These are phyloP conservation scores for Apiospora hydei DNA, from an alignment of 2,329 filamentous ascomycete species.

Conservation along the genomic window DNA sequence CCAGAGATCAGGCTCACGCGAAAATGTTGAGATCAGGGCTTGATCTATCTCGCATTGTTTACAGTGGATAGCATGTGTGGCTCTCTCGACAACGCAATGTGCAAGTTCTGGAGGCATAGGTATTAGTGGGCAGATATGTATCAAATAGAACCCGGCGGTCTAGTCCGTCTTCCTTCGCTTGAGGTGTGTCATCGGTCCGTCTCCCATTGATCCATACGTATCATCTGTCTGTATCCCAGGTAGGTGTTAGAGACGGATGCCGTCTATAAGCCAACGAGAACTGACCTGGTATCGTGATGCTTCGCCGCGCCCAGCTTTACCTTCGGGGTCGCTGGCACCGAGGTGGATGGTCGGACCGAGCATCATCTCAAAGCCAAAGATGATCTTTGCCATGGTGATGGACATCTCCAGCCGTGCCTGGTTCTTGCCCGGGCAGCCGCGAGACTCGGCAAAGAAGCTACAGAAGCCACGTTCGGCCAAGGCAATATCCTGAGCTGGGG, in stretches of 20 bases:
- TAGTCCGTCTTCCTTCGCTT: neutral
- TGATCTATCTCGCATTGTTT: neutral
- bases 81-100: neutral
- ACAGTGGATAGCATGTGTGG: neutral
- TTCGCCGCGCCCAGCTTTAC: constrained; percentile 15
- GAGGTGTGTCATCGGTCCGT: constrained; percentile 27
- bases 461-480: neutral
- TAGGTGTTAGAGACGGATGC: neutral
- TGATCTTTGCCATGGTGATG: neutral
- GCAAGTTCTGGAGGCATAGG: neutral
- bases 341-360: constrained; percentile 1
- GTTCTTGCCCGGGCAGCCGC: constrained; percentile 9
- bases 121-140: neutral
- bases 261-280: neutral
- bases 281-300: constrained; percentile 11
- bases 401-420: neutral
- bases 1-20: too few relatives aligned
- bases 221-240: constrained; percentile 19
- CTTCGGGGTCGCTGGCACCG: constrained; percentile 5
- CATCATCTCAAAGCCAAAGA: neutral
- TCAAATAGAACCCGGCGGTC: neutral
- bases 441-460: neutral
- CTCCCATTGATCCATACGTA: constrained; percentile 21
- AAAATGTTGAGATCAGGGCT: too few relatives aligned
- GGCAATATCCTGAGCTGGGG: neutral